Percentiles rank a stretch among this genome's conserved stretches.
phyloP scores from a whole-genome alignment of 257 asterid species.

The Solanum medicagineum region DNA sequence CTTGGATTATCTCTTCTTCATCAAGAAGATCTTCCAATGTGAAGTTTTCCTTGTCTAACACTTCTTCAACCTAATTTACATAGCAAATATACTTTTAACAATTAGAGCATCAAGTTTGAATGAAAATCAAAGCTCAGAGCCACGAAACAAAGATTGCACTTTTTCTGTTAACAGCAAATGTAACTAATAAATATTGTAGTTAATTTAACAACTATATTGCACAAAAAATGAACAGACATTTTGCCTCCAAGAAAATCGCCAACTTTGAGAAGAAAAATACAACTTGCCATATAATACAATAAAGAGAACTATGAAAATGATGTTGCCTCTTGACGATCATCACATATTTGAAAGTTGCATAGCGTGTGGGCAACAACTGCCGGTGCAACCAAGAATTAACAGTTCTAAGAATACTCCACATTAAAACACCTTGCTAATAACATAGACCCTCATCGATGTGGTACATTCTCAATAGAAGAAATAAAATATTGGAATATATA shows the following conservation, averaged over 20 bases:
- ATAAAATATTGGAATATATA: neutral
- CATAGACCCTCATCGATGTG: neutral
- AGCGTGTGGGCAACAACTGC: neutral
- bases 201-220: neutral
- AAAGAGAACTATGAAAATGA: neutral
- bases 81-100: neutral
- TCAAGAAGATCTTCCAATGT: constrained; percentile 95
- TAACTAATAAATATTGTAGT: neutral
- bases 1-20: constrained; percentile 98
- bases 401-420: neutral
- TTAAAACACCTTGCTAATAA: neutral
- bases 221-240: neutral
- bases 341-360: neutral
- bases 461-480: neutral
- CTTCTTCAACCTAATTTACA: constrained; percentile 64
- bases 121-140: neutral
- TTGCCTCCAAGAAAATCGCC: neutral
- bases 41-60: constrained; percentile 85
- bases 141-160: neutral
- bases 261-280: neutral
- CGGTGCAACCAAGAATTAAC: neutral
- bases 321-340: neutral
- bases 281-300: neutral
- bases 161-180: neutral
- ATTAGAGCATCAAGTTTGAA: neutral